phyloP scores from a whole-genome alignment of 2,329 filamentous ascomycete genomes.

The Xylaria sp. region DNA sequence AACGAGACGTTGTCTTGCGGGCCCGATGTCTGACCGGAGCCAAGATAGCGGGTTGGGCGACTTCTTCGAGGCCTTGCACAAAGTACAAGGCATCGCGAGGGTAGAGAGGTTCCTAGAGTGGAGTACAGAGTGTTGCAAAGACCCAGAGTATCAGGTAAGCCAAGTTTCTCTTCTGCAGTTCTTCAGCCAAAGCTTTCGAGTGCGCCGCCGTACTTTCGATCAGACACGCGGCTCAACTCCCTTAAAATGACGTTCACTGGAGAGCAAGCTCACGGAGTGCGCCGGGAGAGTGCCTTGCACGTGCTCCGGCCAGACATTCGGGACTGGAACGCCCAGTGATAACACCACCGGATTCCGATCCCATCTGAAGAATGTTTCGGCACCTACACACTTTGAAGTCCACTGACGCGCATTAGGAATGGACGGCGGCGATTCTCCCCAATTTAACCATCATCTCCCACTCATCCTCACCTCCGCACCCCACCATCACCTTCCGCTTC shows the following conservation, averaged over 20 bases:
- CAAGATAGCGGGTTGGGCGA: background rate
- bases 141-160: slow-evolving; percentile 18
- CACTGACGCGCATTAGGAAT: slow-evolving; percentile 42
- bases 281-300: background rate
- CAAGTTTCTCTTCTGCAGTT: background rate
- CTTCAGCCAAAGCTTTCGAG: background rate
- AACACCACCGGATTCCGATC: background rate
- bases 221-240: background rate
- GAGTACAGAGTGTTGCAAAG: slow-evolving; percentile 4
- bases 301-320: background rate
- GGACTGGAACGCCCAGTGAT: background rate
- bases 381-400: background rate
- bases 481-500: slow-evolving; percentile 49
- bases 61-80: background rate
- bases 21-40: background rate
- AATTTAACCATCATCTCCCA: slow-evolving; percentile 45
- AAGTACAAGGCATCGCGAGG: slow-evolving; percentile 5
- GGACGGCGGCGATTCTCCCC: slow-evolving; percentile 47
- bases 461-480: slow-evolving; percentile 39
- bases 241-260: background rate
- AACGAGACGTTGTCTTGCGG: background rate
- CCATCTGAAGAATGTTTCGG: background rate
- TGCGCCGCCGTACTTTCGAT: background rate
- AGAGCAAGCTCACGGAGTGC: background rate
- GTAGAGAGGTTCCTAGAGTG: slow-evolving; percentile 16